Percentiles rank a stretch among this genome's conserved stretches.
Evolutionary conservation across 176 grass and related monocot genomes (phyloP).

Genomic region (Eragrostis curvula): DNA sequence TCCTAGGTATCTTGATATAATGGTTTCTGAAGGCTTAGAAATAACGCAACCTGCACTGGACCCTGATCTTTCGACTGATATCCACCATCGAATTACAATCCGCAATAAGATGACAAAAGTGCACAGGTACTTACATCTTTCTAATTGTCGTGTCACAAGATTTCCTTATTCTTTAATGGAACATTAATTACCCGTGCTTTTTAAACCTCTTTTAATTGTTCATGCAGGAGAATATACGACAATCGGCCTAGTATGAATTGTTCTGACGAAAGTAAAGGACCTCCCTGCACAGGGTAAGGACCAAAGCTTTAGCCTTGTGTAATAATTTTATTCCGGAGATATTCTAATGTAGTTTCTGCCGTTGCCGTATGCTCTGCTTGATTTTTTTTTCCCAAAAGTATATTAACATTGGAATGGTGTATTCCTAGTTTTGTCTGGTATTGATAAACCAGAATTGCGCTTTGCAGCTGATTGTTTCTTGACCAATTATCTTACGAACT

Average conservation of each 20-base stretch:
- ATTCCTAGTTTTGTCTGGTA: neutral
- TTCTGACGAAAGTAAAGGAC: conserved; percentile 83
- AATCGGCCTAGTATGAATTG: conserved; percentile 78
- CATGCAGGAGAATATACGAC: conserved; percentile 80
- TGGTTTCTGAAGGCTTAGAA: conserved; percentile 95
- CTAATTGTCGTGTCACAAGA: neutral
- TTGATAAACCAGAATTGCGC: neutral
- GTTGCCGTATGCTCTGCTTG: neutral
- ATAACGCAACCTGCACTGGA: conserved; percentile 97
- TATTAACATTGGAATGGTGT: neutral
- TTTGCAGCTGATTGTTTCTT: conserved; percentile 13
- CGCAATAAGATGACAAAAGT: conserved; percentile 87
- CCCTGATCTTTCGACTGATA: conserved; percentile 86
- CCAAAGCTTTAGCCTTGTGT: conserved; percentile 23
- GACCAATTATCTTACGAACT: neutral
- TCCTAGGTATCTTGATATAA: conserved; percentile 89
- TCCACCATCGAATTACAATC: conserved; percentile 95
- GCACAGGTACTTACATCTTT: conserved; percentile 65
- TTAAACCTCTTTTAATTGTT: conserved; percentile 19
- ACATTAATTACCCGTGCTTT: neutral
- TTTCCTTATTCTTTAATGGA: neutral
- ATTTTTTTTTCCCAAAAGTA: neutral
- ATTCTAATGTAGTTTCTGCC: neutral
- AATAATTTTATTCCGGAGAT: conserved; percentile 14
- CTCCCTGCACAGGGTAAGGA: conserved; percentile 94